Base-by-base conservation (phyloP, 805 yeast genomes). In the Cyberlindnera mycetangii region DNA sequence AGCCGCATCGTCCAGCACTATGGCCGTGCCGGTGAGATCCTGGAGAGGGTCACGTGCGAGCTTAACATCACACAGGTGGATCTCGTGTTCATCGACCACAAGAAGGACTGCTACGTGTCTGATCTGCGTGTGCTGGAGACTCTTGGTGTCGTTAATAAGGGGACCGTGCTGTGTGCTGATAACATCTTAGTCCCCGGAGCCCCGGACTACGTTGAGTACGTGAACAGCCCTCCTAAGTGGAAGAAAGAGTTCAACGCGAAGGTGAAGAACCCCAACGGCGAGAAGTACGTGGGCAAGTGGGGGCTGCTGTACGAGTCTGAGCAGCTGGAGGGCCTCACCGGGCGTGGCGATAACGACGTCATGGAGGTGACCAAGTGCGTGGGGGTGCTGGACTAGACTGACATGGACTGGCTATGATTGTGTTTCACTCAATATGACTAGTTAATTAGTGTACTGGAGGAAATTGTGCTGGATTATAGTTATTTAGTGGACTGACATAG, bases 71-170 rank as follows among this genome's bases (percentile, higher is more conserved):
- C 50, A 11, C 32, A 37, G 16, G 50, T 67, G 1, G 75, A 70
- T 42, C 53, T 71, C 32, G 53, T 68, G 4, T 66, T 73, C 41
- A 59, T 73, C 37, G 73, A 73, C 52, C 77, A 72, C 48, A 55
- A 60, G 53, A 67, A 68, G 42, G 61, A 60, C 14, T 37, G 51
- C 37, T 73, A 71, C 47, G 59, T 70, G 19, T 69, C 75, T 5
- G 76, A 72, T 45, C 54, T 71, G 25, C 55, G 76, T 27, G 61
- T 70, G 4, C 49, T 71, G 31, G 78, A 73, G 47, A 50, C 72
- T 0, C 49, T 69, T 34, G 65, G 68, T 12, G 56, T 70, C 41
- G 57, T 73, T 34, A 65, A 62, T 0, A 67, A 66, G 7, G 76
- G 74, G 0, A 62, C 76, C 1, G 47, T 59, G 4, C 52, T 73